Conservation (phyloP, 164 flowering plant genomes). For the Houttuynia cordata region DNA sequence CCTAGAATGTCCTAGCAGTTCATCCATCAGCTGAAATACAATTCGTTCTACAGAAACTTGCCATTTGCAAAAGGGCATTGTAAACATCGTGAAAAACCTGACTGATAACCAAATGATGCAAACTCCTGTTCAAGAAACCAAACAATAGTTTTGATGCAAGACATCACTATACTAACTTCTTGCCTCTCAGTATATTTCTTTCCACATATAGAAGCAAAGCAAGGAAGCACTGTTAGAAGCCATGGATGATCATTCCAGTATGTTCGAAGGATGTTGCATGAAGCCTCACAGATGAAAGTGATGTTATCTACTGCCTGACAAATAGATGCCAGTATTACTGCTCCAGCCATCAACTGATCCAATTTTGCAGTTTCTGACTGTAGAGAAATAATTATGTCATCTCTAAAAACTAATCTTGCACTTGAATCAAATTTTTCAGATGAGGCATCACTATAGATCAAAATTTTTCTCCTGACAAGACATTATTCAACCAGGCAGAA, state of each 20-base stretch:
- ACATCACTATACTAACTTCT: conserved; percentile 22
- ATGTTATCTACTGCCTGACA: conserved; percentile 33
- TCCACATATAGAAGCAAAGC: conserved; percentile 57
- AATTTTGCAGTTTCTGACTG: conserved; percentile 29
- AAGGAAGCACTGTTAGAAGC: conserved; percentile 50
- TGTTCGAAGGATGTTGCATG: conserved; percentile 38
- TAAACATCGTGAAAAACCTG: conserved; percentile 22
- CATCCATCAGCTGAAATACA: conserved; percentile 32
- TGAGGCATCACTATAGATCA: conserved; percentile 16
- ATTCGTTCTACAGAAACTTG: conserved; percentile 33
- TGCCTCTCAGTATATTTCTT: conserved; percentile 22
- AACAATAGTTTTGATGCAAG: conserved; percentile 46
- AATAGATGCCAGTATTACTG: conserved; percentile 47
- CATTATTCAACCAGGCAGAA: conserved; percentile 49
- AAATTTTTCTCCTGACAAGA: conserved; percentile 34
- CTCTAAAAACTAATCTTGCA: conserved; percentile 8
- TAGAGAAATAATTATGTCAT: conserved; percentile 14
- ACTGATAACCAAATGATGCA: conserved; percentile 2
- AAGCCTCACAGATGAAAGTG: conserved; percentile 49
- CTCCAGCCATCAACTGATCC: conserved; percentile 45
- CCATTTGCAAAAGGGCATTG: conserved; percentile 51
- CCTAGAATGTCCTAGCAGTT: conserved; percentile 22
- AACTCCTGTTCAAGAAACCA: conserved; percentile 26
- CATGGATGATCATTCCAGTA: conserved; percentile 20
- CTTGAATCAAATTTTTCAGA: conserved; percentile 18